These are phyloP conservation scores for Solanum hybrid DNA, from an alignment of 305 asterid species.

Conservation along the genomic window DNA sequence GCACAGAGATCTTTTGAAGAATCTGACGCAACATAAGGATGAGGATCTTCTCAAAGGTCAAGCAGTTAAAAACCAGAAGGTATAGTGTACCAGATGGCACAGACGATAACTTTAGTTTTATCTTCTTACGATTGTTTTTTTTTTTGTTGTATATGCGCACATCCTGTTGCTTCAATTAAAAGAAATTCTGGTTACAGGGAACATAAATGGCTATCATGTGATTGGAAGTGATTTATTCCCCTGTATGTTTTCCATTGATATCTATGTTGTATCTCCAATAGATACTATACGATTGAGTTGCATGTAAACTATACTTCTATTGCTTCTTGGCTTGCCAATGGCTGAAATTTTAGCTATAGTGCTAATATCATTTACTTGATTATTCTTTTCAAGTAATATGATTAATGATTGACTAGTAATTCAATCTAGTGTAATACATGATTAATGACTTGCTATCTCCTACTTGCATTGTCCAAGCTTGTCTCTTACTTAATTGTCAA, in stretches of 20 bases:
- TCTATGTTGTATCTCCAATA: neutral
- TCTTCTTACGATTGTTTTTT: neutral
- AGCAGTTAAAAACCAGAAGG: slow-evolving; percentile 87
- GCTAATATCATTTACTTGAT: neutral
- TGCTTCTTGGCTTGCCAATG: neutral
- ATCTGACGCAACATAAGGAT: slow-evolving; percentile 59
- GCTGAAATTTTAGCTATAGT: neutral
- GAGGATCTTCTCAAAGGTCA: slow-evolving; percentile 74
- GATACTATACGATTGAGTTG: neutral
- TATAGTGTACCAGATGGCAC: slow-evolving; percentile 11
- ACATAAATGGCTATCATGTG: neutral
- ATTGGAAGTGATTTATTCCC: neutral
- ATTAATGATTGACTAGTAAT: neutral
- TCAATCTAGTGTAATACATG: neutral
- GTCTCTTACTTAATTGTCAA: neutral
- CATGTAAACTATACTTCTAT: neutral
- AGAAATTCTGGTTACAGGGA: neutral
- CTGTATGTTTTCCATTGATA: neutral
- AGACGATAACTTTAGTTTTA: neutral
- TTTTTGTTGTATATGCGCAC: neutral
- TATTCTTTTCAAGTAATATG: neutral
- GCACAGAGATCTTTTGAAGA: slow-evolving; percentile 58
- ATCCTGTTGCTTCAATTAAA: neutral
- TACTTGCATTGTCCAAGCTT: neutral
- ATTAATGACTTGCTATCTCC: neutral